Percentiles rank a stretch among this genome's conserved stretches.
Evolutionary conservation across 768 basidiomycete genomes (phyloP).

Genomic region (Mycena alexandri): DNA sequence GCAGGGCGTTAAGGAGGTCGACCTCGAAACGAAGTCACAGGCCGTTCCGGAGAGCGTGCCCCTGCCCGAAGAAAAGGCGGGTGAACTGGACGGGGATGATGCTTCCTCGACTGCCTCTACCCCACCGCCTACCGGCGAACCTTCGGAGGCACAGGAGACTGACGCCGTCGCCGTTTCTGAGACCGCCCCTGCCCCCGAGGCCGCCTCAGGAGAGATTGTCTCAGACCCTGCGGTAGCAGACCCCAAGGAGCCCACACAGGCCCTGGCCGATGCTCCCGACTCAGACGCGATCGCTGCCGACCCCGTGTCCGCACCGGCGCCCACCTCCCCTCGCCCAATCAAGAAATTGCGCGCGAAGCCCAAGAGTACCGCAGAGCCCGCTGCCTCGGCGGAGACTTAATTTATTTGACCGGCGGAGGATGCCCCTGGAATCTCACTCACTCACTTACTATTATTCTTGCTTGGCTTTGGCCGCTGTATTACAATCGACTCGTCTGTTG

Average conservation of each 20-base stretch:
- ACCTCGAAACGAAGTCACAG: slow-evolving; percentile 60
- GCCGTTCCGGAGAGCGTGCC: slow-evolving; percentile 53
- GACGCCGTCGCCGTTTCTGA: slow-evolving; percentile 3
- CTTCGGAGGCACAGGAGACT: slow-evolving; percentile 16
- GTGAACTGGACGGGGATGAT: slow-evolving; percentile 53
- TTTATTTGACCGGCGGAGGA: slow-evolving; percentile 2
- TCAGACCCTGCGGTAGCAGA: slow-evolving; percentile 10
- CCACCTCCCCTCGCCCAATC: slow-evolving; percentile 17
- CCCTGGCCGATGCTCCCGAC: slow-evolving; percentile 1
- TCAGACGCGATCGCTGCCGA: not conserved
- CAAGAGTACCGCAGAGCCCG: not conserved
- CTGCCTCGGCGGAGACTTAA: slow-evolving; percentile 19
- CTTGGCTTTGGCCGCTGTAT: slow-evolving; percentile 31
- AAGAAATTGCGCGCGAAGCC: slow-evolving; percentile 28
- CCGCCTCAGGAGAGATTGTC: slow-evolving; percentile 16
- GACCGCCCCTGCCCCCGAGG: not conserved
- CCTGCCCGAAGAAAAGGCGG: slow-evolving; percentile 54
- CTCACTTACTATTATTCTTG: slow-evolving; percentile 26
- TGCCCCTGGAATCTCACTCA: slow-evolving; percentile 23
- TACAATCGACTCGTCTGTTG: slow-evolving; percentile 17
- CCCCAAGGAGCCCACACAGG: slow-evolving; percentile 1
- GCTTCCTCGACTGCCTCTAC: slow-evolving; percentile 39
- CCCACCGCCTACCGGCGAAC: slow-evolving; percentile 37
- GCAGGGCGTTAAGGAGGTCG: slow-evolving; percentile 76
- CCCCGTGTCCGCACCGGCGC: not conserved